Conservation (phyloP, 1,284 basidiomycete genomes). For the Takashimella koratensis region DNA sequence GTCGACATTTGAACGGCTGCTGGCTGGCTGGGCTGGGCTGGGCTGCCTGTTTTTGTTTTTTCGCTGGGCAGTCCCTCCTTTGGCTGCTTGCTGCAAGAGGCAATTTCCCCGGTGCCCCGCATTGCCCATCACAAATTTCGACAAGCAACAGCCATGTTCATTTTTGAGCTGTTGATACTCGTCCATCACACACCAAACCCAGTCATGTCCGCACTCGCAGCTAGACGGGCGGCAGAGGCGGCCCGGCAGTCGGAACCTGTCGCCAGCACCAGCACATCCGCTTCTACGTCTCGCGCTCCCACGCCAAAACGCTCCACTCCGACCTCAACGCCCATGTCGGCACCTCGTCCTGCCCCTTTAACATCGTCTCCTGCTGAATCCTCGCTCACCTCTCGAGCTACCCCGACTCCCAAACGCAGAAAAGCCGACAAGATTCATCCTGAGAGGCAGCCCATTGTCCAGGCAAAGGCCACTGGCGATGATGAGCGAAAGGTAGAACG, state of each 20-base stretch:
- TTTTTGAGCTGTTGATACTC: background rate
- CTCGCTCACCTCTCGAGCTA: background rate
- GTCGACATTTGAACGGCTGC: background rate
- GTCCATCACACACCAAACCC: background rate
- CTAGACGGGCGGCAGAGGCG: constrained; percentile 24
- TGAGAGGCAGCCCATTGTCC: background rate
- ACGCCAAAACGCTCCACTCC: background rate
- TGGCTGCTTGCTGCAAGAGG: no score
- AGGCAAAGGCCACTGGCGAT: background rate
- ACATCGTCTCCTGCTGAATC: background rate
- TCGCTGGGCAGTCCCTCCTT: no score
- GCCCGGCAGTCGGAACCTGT: background rate
- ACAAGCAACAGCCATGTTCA: background rate
- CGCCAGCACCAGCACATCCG: background rate
- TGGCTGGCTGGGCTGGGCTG: no score
- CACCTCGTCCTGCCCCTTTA: background rate
- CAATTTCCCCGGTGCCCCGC: background rate
- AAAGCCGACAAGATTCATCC: background rate
- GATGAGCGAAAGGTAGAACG: background rate
- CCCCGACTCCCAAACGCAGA: background rate
- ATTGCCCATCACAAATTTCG: background rate
- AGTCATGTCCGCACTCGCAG: constrained; percentile 30
- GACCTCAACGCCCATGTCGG: background rate
- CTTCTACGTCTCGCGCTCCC: background rate
- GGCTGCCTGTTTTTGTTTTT: no score